Base-by-base conservation (phyloP, 352 stramenopile species). In the Phytophthora sansomeana region DNA sequence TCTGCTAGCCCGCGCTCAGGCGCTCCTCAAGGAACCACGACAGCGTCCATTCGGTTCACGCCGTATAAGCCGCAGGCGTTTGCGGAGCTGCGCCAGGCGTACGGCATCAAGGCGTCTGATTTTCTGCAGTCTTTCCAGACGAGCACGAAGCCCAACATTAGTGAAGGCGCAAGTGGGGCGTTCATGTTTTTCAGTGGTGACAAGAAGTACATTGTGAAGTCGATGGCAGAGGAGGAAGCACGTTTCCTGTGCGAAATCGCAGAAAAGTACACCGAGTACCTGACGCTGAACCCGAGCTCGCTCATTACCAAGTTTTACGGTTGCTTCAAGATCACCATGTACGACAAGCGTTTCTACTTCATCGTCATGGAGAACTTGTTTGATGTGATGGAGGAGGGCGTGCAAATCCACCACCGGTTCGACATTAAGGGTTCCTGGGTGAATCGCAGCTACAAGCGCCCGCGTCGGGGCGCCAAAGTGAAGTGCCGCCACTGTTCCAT, bases 291-390 rank as follows among this genome's bases (percentile, higher is more conserved):
- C 30, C 86, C 85, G 19, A 63, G 73, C 35, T 95, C 84, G 29
- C 71, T 96, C 14, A 78, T 98, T 33, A 97, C 89, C 35, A 92
- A 95, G 56, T 97, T 97, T 58, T 95, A 90, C 58, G 92, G 92
- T 0, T 96, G 89, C 59, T 96, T 97, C 72, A 90, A 86, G 63
- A 95, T 98, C 58, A 92, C 79, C 11, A 75, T 97, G 66, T 97
- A 96, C 72, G 87, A 92, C 63, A 92, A 93, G 51, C 83, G 85
- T 9, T 96, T 97, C 56, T 95, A 93, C 58, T 98, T 98, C 63
- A 83, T 97, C 52, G 90, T 98, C 30, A 98, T 98, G 92, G 89
- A 95, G 53, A 98, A 97, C 49, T 74, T 98, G 14, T 97, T 98
- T 63, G 82, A 89, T 49, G 78, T 87, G 5, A 84, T 77, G 52